These are phyloP conservation scores for Moniliella sp. DNA, from an alignment of 1,284 basidiomycete genomes.

Conservation along the genomic window DNA sequence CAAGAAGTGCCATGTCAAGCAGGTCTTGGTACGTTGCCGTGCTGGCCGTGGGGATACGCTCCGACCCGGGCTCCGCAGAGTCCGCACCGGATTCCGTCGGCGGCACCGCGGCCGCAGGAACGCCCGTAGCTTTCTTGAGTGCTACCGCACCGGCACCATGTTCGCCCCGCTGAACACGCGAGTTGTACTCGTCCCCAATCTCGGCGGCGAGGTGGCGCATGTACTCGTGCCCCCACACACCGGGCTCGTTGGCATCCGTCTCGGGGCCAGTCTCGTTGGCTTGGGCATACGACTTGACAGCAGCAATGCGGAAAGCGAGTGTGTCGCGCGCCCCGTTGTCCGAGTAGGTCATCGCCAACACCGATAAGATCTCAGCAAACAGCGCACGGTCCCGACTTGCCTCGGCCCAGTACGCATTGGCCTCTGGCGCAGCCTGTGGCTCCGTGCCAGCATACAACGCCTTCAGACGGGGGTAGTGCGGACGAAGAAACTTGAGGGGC, in stretches of 20 bases:
- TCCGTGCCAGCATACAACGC: conserved; percentile 19
- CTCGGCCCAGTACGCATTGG: conserved; percentile 4
- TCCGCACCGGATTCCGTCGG: background rate
- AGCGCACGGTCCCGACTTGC: conserved; percentile 45
- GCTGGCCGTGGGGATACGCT: conserved; percentile 5
- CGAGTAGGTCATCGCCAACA: conserved; percentile 99
- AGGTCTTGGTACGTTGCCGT: conserved; percentile 43
- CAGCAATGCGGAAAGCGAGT: conserved; percentile 37
- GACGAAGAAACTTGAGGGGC: conserved; percentile 90
- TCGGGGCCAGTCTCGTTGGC: conserved; percentile 2
- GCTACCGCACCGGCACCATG: conserved; percentile 3
- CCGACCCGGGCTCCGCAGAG: background rate
- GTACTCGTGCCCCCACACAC: conserved; percentile 96
- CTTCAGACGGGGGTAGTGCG: conserved; percentile 64
- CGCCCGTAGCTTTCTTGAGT: conserved; percentile 34
- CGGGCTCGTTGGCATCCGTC: conserved; percentile 44
- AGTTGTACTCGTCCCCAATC: conserved; percentile 72
- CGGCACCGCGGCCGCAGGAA: background rate
- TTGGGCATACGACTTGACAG: conserved; percentile 10
- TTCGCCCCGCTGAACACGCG: conserved; percentile 23
- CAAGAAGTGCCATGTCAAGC: conserved; percentile 55
- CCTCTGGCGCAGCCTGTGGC: conserved; percentile 2
- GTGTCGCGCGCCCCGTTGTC: conserved; percentile 87
- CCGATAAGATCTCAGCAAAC: conserved; percentile 93
- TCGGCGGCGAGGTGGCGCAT: conserved; percentile 90